A percentile compares a stretch with the other conserved stretches of the same genome.
Conservation (phyloP, 306 rosid species). For the Corylus heterophylla region DNA sequence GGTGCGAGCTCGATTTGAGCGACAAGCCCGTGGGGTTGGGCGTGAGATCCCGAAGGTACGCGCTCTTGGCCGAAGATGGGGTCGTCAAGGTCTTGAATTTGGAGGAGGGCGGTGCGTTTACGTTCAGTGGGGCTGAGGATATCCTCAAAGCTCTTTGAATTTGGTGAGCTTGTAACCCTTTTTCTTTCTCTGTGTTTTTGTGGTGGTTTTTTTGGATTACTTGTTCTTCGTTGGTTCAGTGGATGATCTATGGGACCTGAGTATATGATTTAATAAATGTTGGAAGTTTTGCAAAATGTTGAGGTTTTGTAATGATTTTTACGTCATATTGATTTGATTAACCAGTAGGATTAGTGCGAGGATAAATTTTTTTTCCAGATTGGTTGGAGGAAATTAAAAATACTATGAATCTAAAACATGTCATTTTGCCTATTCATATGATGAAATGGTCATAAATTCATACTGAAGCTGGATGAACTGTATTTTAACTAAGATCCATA, state of each 20-base stretch:
- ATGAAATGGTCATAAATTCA: not conserved
- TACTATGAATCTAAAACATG: no score
- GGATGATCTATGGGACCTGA: not conserved
- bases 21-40: constrained; percentile 95
- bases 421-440: not conserved
- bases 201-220: not conserved
- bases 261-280: not conserved
- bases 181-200: not conserved
- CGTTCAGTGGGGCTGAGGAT: constrained; percentile 82
- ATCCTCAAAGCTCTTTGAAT: constrained; percentile 63
- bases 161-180: not conserved
- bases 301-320: no score
- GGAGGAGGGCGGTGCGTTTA: constrained; percentile 99
- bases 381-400: no score
- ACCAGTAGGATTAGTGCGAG: no score
- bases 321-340: no score
- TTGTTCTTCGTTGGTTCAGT: not conserved
- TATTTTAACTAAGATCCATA: no score
- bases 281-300: no score
- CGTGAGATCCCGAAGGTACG: constrained; percentile 83
- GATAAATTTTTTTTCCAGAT: no score
- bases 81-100: constrained; percentile 84
- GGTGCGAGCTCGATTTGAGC: constrained; percentile 80
- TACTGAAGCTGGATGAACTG: not conserved
- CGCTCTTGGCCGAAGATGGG: constrained; percentile 87